Evolutionary conservation across 2,329 filamentous ascomycete genomes (phyloP).

Genomic region (Aspergillus pseudoterreus): DNA sequence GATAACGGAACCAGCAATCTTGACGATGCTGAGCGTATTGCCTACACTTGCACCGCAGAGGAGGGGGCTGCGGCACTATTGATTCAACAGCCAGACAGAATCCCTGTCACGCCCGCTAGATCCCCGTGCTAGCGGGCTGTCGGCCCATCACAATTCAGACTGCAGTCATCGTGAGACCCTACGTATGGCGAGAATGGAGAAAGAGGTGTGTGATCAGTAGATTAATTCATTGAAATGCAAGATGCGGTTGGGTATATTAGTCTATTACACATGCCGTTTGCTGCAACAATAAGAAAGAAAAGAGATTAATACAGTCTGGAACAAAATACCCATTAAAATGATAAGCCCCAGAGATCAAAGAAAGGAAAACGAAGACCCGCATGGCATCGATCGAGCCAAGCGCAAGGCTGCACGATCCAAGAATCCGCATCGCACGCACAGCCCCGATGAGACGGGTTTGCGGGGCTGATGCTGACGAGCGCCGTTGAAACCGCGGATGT

Average conservation of each 20-base stretch:
- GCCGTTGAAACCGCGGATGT: constrained; percentile 3
- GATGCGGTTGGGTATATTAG: constrained; percentile 37
- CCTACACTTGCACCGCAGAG: not conserved
- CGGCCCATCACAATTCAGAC: constrained; percentile 6
- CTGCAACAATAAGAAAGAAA: constrained; percentile 18
- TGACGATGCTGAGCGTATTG: not conserved
- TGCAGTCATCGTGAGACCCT: constrained; percentile 5
- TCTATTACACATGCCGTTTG: constrained; percentile 35
- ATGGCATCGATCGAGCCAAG: constrained; percentile 3
- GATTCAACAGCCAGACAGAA: not conserved
- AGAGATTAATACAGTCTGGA: constrained; percentile 14
- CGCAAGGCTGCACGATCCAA: not conserved
- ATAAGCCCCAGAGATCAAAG: constrained; percentile 4
- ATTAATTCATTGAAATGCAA: constrained; percentile 12
- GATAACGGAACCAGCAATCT: not conserved
- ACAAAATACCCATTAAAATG: constrained; percentile 4
- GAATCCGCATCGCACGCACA: not conserved
- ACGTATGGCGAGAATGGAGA: not conserved
- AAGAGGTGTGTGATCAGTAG: constrained; percentile 7
- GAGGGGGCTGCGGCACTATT: not conserved
- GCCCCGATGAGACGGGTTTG: constrained; percentile 1
- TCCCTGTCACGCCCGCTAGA: not conserved
- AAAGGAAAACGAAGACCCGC: constrained; percentile 6
- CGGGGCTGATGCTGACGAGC: constrained; percentile 14
- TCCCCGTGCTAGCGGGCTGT: not conserved